Evolutionary conservation across 2,329 filamentous ascomycete genomes (phyloP), one percentile per base, ranked within the genome.

Genomic region (Epichloe elymi): DNA sequence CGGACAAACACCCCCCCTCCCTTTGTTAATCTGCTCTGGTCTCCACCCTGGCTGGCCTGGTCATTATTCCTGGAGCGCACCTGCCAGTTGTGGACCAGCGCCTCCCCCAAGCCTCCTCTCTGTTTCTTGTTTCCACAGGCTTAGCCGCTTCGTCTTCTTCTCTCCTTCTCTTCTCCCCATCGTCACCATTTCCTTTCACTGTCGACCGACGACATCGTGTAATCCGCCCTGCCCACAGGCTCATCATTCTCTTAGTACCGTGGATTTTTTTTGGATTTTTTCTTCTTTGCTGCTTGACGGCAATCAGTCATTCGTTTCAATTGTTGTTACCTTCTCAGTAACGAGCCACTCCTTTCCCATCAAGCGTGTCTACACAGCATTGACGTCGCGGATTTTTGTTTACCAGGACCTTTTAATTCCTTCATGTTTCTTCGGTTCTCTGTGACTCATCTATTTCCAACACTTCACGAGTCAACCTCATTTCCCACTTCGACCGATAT

Each of bases 181-280:
- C 64, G 66, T 62, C 62, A 58, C 58, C 61, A 61, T 54, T 60
- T 58, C 55, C 51, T 57, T 39, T 44, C 56, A 58, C 60, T 61
- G 59, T 64, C 65, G 65, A 71, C 65, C 66, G 68, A 62, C 60
- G 54, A 58, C 59, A 56, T 54, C 48, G 48, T 58, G 47, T 51
- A 51, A 56, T 55, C 62, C 67, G 73, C 73, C 46, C 74, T 75
- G 74, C 73, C 71, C 74, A 73, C 74, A 67, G 76, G 76, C 74
- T 67, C 70, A 72, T 69, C 78, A 72, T 69, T 79, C 75, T 61
- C 78, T 78, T 71, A 62, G 59, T 64, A 60, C 40, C 45, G 47
- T 53, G 36, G 51, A 46, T 50, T 51, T 43, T 55, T 55, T 54
- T 55, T 54, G 56, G 6, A 5, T 50, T 48, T 51, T 43, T 46